Evolutionary conservation across 2,329 filamentous ascomycete genomes (phyloP).

Genomic region (Ophiocordyceps camponoti-floridani): DNA sequence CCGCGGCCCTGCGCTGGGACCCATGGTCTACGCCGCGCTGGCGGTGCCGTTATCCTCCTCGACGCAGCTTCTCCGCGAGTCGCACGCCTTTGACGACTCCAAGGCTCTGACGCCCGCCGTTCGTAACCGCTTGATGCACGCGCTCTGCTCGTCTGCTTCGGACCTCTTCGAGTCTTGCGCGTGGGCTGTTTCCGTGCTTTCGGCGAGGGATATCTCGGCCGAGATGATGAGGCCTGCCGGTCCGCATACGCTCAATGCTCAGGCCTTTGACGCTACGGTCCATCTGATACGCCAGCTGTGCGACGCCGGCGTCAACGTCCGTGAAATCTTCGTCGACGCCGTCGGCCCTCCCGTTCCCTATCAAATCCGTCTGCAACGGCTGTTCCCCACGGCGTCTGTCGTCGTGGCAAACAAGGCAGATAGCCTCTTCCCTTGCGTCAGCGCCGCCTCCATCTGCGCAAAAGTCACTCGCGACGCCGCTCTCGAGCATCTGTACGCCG

Average conservation of each 20-base stretch:
- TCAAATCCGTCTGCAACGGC: conserved; percentile 64
- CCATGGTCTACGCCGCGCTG: conserved; percentile 55
- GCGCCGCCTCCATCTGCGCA: conserved; percentile 82
- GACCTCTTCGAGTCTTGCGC: conserved; percentile 43
- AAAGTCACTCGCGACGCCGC: conserved; percentile 91
- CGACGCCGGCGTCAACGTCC: conserved; percentile 60
- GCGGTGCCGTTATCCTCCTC: conserved; percentile 57
- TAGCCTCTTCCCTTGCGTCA: conserved; percentile 79
- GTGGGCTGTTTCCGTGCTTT: conserved; percentile 69
- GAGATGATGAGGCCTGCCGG: conserved; percentile 52
- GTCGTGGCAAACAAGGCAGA: conserved; percentile 86
- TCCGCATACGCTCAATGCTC: conserved; percentile 73
- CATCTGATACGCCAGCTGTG: conserved; percentile 64
- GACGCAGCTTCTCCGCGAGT: conserved; percentile 55
- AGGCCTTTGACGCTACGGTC: conserved; percentile 85
- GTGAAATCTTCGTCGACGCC: conserved; percentile 88
- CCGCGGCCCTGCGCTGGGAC: conserved; percentile 79
- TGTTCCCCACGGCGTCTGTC: conserved; percentile 63
- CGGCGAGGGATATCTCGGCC: conserved; percentile 65
- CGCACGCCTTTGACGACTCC: conserved; percentile 85
- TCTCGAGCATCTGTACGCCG: conserved; percentile 52
- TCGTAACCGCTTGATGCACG: conserved; percentile 50
- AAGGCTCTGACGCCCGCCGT: conserved; percentile 75
- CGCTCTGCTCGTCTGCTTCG: conserved; percentile 46
- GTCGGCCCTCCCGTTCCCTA: conserved; percentile 71